Percentiles rank a stretch among this genome's conserved stretches.
Conservation (phyloP, 306 rosid species). For the Acacia confusa region DNA sequence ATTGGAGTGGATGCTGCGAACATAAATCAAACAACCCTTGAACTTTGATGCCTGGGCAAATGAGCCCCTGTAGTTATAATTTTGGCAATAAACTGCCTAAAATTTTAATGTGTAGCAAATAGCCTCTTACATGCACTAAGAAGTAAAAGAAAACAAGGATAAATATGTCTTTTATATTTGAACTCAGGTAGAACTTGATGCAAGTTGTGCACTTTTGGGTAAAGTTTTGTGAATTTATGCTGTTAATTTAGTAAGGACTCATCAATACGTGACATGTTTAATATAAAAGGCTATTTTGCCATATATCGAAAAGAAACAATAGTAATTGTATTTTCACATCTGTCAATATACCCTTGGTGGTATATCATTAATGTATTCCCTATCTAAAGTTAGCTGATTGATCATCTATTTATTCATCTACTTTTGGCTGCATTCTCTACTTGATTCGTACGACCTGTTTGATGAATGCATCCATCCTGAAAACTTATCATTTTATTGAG, state of each 20-base stretch:
- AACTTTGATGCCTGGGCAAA: neutral
- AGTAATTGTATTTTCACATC: neutral
- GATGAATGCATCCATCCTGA: neutral
- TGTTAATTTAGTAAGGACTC: neutral
- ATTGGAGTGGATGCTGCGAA: neutral
- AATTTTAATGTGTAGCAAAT: neutral
- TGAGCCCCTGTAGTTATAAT: no score
- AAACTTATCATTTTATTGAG: slow-evolving; percentile 6
- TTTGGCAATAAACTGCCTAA: neutral
- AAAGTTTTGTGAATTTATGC: neutral
- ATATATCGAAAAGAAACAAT: neutral
- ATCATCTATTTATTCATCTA: slow-evolving; percentile 2
- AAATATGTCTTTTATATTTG: neutral
- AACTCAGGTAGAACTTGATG: neutral
- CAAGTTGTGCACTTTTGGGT: neutral
- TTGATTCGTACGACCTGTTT: neutral
- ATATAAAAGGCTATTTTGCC: neutral
- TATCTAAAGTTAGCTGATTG: neutral
- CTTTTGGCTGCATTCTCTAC: neutral
- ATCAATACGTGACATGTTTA: neutral
- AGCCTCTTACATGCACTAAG: neutral
- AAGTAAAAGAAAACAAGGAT: neutral
- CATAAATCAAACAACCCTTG: neutral
- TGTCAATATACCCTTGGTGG: neutral
- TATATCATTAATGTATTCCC: neutral